A percentile compares a stretch with the other conserved stretches of the same genome.
Evolutionary conservation across 805 yeast genomes (phyloP).

Genomic region (Candida ponderosae): DNA sequence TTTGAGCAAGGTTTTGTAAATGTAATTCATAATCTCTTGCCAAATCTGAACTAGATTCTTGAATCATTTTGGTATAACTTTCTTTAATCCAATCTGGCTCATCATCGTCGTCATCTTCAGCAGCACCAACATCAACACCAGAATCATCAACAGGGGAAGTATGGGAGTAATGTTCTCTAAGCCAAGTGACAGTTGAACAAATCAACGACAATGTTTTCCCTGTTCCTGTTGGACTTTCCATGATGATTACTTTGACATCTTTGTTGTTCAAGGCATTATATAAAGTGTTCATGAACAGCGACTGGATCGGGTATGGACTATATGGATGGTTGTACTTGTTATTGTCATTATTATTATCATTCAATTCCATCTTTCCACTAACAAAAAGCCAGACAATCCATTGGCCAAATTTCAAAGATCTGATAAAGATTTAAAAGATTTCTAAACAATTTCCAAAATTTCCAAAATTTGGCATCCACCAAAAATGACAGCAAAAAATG

Average conservation of each 20-base stretch:
- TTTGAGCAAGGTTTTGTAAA: slow-evolving; percentile 21
- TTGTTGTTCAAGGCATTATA: slow-evolving; percentile 48
- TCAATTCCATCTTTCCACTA: not conserved
- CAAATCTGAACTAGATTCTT: slow-evolving; percentile 16
- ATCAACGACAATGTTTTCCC: slow-evolving; percentile 87
- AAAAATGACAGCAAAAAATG: too few species aligned
- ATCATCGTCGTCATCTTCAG: slow-evolving; percentile 36
- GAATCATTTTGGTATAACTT: slow-evolving; percentile 23
- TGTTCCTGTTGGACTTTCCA: slow-evolving; percentile 93
- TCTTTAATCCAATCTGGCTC: slow-evolving; percentile 68
- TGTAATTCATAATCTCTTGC: slow-evolving; percentile 27
- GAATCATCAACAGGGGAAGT: slow-evolving; percentile 10
- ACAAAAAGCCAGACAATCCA: too few species aligned
- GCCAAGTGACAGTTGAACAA: slow-evolving; percentile 81
- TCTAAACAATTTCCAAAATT: too few species aligned
- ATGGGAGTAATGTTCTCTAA: slow-evolving; percentile 52
- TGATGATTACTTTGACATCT: slow-evolving; percentile 60
- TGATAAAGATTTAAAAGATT: too few species aligned
- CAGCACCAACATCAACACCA: slow-evolving; percentile 18
- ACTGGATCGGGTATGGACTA: slow-evolving; percentile 72
- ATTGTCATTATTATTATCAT: not conserved
- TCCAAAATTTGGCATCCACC: too few species aligned
- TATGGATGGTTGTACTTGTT: slow-evolving; percentile 64
- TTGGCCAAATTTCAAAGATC: too few species aligned
- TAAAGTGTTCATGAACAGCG: slow-evolving; percentile 68